Evolutionary conservation across 192 early-diverging fungal genomes (phyloP), one percentile per base, ranked within the genome.

Genomic region (Coemansia sp.): DNA sequence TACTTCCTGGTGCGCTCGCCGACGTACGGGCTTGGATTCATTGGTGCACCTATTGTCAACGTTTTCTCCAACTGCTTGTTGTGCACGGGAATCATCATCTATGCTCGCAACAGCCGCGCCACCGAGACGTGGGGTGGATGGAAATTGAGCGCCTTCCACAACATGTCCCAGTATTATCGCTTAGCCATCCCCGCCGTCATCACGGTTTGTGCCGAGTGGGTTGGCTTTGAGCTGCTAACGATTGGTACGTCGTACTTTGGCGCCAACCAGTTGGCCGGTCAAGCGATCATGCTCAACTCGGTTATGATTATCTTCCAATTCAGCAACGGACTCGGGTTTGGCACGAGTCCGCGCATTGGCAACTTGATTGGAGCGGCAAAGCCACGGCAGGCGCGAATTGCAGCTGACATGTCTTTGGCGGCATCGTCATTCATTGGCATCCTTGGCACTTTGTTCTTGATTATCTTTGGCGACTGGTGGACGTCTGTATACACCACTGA

Each of bases 1-100:
- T 97, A 93, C 57, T 41, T 85, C 0, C 73, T 99, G 24, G 94
- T 98, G 19, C 93, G 88, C 85, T 86, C 87, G 48, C 80, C 84
- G 21, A 66, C 73, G 13, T 66, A 87, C 17, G 74, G 86, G 1
- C 56, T 97, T 11, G 95, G 95, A 8, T 91, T 89, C 45, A 85
- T 91, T 44, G 97, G 97, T 31, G 92, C 95, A 2, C 93, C 96
- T 0, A 72, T 94, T 9, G 93, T 92, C 19, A 92, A 90, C 3
- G 81, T 86, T 3, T 85, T 93, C 16, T 90, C 88, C 6, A 91
- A 93, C 78, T 91, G 88, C 81, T 64, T 91, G 51, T 89, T 95
- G 78, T 72, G 92, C 21, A 6, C 85, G 13, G 63, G 91, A 3
- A 75, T 91, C 4, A 17, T 90, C 6, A 19, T 88, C 24, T 99